These are phyloP conservation scores for Aspergillus awamori DNA, from an alignment of 2,329 filamentous ascomycete genomes.

Conservation along the genomic window DNA sequence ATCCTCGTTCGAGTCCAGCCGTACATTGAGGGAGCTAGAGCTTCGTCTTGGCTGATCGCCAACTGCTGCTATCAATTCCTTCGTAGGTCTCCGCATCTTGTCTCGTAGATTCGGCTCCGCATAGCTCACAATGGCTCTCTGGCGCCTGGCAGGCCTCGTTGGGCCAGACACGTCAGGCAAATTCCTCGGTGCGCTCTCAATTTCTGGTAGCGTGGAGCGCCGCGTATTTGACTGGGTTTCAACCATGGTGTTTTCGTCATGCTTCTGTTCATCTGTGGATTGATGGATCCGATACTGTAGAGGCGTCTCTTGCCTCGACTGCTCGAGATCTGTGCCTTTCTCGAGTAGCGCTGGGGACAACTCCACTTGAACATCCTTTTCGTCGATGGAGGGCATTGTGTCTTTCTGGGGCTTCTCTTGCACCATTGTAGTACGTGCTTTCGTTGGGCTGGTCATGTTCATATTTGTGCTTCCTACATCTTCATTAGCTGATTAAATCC, in stretches of 20 bases:
- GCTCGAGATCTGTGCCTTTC: background rate
- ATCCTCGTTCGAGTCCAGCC: constrained; percentile 44
- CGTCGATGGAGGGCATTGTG: background rate
- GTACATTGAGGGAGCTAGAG: constrained; percentile 49
- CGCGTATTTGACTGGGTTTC: background rate
- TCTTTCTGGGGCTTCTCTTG: background rate
- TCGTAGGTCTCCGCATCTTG: constrained; percentile 81
- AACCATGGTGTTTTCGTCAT: background rate
- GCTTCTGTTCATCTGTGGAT: background rate
- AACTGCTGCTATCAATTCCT: constrained; percentile 75
- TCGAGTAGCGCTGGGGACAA: background rate
- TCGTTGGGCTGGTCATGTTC: constrained; percentile 41
- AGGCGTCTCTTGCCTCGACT: background rate
- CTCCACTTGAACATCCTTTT: background rate
- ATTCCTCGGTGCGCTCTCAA: background rate
- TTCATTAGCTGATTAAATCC: constrained; percentile 17
- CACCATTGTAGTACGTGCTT: constrained; percentile 12
- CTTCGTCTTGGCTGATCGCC: constrained; percentile 49
- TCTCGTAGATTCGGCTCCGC: constrained; percentile 78
- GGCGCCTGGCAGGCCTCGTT: constrained; percentile 67
- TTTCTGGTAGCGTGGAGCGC: background rate
- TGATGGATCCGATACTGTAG: background rate
- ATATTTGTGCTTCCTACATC: constrained; percentile 53
- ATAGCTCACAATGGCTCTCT: constrained; percentile 72
- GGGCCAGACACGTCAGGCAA: constrained; percentile 50